Conservation (phyloP, 208 protist genomes). For the Naegleria gruberi region DNA sequence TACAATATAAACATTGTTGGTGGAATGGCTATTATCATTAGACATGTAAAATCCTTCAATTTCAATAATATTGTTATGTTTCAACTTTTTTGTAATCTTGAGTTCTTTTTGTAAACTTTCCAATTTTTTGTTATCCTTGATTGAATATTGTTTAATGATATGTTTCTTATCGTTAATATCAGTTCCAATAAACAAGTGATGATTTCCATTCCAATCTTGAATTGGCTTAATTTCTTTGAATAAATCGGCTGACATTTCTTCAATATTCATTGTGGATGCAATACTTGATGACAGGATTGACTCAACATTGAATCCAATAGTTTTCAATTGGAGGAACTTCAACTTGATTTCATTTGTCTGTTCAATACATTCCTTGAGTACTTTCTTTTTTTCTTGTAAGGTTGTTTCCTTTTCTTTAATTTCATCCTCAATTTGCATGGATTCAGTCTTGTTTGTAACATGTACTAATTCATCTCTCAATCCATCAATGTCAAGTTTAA, state of each 20-base stretch:
- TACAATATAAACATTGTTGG: neutral
- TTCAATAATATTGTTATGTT: neutral
- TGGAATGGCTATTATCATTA: neutral
- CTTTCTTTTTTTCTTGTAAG: neutral
- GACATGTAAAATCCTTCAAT: neutral
- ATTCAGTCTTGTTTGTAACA: neutral
- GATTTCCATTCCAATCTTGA: neutral
- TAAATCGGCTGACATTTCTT: neutral
- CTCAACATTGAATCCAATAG: neutral
- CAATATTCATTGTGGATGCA: neutral
- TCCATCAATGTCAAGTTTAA: neutral
- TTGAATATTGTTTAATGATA: neutral
- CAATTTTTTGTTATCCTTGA: neutral
- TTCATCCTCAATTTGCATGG: neutral
- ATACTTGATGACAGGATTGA: neutral
- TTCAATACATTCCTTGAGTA: neutral
- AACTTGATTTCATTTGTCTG: neutral
- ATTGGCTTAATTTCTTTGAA: neutral
- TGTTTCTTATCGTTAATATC: neutral
- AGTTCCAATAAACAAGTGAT: neutral
- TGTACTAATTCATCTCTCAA: neutral
- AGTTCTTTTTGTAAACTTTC: neutral
- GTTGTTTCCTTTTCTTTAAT: neutral
- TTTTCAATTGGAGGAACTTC: neutral
- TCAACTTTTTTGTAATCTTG: neutral